Evolutionary conservation across 495 filamentous ascomycete genomes (phyloP), one percentile per base, ranked within the genome.

Genomic region (Hyaloscypha finlandica): DNA sequence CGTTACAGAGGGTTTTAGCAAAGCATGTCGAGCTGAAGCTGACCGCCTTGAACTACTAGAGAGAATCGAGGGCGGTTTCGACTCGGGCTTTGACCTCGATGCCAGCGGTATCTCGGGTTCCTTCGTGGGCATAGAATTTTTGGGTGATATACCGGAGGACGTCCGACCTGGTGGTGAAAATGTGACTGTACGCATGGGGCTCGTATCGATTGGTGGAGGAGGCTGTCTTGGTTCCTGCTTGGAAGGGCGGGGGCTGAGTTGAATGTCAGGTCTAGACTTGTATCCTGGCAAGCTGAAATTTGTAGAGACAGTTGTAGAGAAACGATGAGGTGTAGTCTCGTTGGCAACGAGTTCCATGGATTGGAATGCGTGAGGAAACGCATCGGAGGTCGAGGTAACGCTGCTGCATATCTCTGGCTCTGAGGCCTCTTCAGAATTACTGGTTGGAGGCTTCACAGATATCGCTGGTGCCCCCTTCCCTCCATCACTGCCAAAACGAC

Each of bases 1-100:
- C 6, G 66, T 33, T 25, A 70, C 35, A 6, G 65, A 68, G 9
- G 70, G 61, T 35, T 70, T 73, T 12, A 73, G 65, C 22, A 73
- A 59, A 42, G 45, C 57, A 65, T 73, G 68, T 16, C 63, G 48
- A 37, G 55, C 11, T 48, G 42, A 48, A n/a, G 32, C n/a, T 3
- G 66, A 73, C n/a, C 30, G 31, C 51, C 30, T 62, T n/a, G 71
- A 73, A 30, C 48, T 42, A 5, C 51, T 54, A 16, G 71, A 73
- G 20, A 65, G 25, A 55, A 73, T 37, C 9, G 68, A 70, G 1
- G 65, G 48, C 12, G 61, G 37, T n/a, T 68, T 48, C 12, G 61
- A 55, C 20, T 68, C 25, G 14, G 29, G 16, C 22, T 67, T 64
- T 9, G 62, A 61, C 31, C 35, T 61, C 12, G 35, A 48, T 19